A percentile compares a stretch with the other conserved stretches of the same genome.
phyloP scores from a whole-genome alignment of 345 rosid species.

The Balakata baccata region DNA sequence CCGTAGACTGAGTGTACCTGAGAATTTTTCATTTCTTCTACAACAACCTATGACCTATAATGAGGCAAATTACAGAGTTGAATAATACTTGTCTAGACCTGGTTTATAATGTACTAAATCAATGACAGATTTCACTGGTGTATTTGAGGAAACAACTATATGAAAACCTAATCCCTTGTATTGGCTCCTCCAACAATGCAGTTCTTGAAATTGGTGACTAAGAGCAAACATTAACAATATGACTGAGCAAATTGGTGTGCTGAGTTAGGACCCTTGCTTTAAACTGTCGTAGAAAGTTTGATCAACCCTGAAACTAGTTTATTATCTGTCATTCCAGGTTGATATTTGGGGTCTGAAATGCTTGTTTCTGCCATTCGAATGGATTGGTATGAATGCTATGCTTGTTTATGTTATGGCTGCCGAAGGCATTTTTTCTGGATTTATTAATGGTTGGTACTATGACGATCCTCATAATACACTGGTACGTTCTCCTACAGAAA shows the following conservation, averaged over 20 bases:
- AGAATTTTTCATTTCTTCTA: too few species aligned
- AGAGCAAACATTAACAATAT: too few species aligned
- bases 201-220: too few species aligned
- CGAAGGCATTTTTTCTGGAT: slow-evolving; percentile 80
- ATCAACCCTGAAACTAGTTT: background rate
- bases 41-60: too few species aligned
- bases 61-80: too few species aligned
- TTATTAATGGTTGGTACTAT: slow-evolving; percentile 85
- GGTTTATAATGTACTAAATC: too few species aligned
- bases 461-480: slow-evolving; percentile 60
- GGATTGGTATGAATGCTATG: slow-evolving; percentile 98
- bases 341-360: slow-evolving; percentile 48
- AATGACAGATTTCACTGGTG: background rate
- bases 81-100: too few species aligned
- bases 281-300: background rate
- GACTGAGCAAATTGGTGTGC: background rate
- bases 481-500: slow-evolving; percentile 31
- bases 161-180: too few species aligned
- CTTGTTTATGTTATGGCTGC: slow-evolving; percentile 96
- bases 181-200: too few species aligned
- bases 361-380: slow-evolving; percentile 58
- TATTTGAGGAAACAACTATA: background rate
- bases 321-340: slow-evolving; percentile 41
- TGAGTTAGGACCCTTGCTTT: background rate
- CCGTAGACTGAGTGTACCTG: too few species aligned